Base-by-base conservation (phyloP, 768 basidiomycete genomes). In the Tulasnella sp. region DNA sequence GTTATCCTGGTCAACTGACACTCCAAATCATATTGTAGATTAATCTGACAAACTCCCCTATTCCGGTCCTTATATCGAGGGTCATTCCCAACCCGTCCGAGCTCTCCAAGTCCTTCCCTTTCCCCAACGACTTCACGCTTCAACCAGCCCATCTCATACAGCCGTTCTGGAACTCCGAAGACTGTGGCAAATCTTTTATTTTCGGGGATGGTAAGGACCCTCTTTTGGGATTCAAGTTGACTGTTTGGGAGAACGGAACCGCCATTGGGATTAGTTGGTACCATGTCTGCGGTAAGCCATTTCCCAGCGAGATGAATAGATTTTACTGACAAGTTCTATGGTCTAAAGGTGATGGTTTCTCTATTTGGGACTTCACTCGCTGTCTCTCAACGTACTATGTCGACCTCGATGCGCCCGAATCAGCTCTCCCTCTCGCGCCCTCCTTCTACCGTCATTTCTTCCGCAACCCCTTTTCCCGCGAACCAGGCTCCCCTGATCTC, bases 381-480 rank as follows among this genome's bases (percentile, higher is more conserved):
- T 22, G 42, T 64, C 69, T 78, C 40, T 78, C 77, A 20, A 37
- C 60, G 44, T 64, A 58, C 40, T 78, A 78, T 37, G 60, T 58
- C 20, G 37, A 72, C 42, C 69, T 78, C 40, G 69, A 78, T 41
- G 77, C 77, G 24, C 31, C 22, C 12, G 77, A 78, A 80, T 46
- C 41, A 28, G 42, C n/a, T 20, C 79, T 72, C 37, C 80, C 78
- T 24, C 60, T 40, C 12, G 44, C 50, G 7, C 78, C 80, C 28
- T 81, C 69, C 31, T 81, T 80, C 69, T 46, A 64, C 31, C 77
- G 78, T 14, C 75, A 64, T 34, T 46, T 72, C 80, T 81, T 37
- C 42, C 69, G 37, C 22, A 42, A 31, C 12, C 72, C 79, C 20
- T 74, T 31, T 50, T 75, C 79, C 22, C 64, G 64, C n/a, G 31